Evolutionary conservation across 2,329 filamentous ascomycete genomes (phyloP).

Genomic region (Fonsecaea pedrosoi): DNA sequence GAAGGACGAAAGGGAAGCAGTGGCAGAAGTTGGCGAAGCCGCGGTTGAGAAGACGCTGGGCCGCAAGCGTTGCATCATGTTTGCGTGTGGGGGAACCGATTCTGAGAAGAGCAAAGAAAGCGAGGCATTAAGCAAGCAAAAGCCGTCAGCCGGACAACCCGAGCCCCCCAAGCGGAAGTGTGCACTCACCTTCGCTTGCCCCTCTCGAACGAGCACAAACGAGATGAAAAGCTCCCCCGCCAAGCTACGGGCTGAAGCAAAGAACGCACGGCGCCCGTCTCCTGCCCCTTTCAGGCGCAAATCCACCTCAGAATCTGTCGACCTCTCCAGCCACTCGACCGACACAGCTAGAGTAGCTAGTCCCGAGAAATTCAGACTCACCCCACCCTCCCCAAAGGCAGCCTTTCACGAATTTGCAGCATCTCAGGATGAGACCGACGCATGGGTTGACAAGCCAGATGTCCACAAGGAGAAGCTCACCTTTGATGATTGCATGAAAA

Average conservation of each 20-base stretch:
- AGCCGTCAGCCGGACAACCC: slow-evolving; percentile 36
- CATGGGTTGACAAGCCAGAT: slow-evolving; percentile 81
- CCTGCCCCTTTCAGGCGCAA: slow-evolving; percentile 44
- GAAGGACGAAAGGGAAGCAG: slow-evolving; percentile 41
- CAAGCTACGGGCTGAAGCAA: slow-evolving; percentile 37
- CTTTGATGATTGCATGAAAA: slow-evolving; percentile 84
- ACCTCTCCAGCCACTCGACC: slow-evolving; percentile 31
- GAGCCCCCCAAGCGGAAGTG: slow-evolving; percentile 52
- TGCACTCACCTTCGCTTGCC: slow-evolving; percentile 57
- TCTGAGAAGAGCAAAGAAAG: slow-evolving; percentile 47
- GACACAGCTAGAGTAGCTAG: slow-evolving; percentile 25
- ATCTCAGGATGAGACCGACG: slow-evolving; percentile 79
- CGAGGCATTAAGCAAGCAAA: slow-evolving; percentile 46
- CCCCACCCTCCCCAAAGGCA: slow-evolving; percentile 14
- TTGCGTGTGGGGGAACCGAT: slow-evolving; percentile 78
- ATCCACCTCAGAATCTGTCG: slow-evolving; percentile 22
- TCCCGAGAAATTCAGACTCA: slow-evolving; percentile 8
- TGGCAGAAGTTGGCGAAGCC: slow-evolving; percentile 56
- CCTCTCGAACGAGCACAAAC: slow-evolving; percentile 45
- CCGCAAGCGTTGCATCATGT: slow-evolving; percentile 89
- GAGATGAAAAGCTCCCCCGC: slow-evolving; percentile 34
- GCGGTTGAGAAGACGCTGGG: slow-evolving; percentile 68
- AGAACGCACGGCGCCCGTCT: slow-evolving; percentile 44
- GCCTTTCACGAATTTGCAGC: slow-evolving; percentile 91
- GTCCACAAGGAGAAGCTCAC: slow-evolving; percentile 75